A percentile compares a stretch with the other conserved stretches of the same genome.
Evolutionary conservation across 208 protist species (phyloP).

Genomic region (Trichomonas tenax): DNA sequence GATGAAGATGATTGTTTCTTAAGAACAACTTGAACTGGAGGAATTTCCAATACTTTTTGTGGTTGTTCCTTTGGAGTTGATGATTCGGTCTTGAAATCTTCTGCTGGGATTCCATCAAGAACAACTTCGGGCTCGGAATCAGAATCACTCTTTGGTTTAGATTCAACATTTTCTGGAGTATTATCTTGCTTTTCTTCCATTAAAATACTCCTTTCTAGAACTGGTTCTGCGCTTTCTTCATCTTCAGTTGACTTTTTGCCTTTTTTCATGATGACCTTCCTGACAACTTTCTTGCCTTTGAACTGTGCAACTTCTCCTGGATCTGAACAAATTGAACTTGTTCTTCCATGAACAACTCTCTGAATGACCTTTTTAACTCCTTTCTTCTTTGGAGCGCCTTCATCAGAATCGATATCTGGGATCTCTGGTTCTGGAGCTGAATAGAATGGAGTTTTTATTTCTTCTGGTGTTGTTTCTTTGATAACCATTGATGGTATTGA

Average conservation of each 20-base stretch:
- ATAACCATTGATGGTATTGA: no score
- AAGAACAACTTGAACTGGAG: no score
- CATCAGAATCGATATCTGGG: no score
- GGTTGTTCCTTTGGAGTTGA: background rate
- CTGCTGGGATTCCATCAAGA: background rate
- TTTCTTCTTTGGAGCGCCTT: background rate
- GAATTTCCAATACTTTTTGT: no score
- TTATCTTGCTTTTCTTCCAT: background rate
- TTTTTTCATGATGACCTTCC: background rate
- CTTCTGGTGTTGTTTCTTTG: no score
- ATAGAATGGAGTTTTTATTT: no score
- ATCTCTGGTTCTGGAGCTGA: no score
- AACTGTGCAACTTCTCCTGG: background rate
- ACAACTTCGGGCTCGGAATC: background rate
- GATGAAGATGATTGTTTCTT: no score
- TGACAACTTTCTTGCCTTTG: background rate
- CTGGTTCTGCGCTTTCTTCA: background rate
- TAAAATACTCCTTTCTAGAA: background rate
- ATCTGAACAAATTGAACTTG: background rate
- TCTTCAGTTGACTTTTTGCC: background rate
- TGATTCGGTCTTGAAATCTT: background rate
- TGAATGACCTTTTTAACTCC: background rate
- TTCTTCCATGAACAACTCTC: background rate
- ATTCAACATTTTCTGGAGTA: no score
- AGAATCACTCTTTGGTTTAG: background rate